Evolutionary conservation across 768 basidiomycete genomes (phyloP), one percentile per base, ranked within the genome.

Genomic region (Agrocybe praecox): DNA sequence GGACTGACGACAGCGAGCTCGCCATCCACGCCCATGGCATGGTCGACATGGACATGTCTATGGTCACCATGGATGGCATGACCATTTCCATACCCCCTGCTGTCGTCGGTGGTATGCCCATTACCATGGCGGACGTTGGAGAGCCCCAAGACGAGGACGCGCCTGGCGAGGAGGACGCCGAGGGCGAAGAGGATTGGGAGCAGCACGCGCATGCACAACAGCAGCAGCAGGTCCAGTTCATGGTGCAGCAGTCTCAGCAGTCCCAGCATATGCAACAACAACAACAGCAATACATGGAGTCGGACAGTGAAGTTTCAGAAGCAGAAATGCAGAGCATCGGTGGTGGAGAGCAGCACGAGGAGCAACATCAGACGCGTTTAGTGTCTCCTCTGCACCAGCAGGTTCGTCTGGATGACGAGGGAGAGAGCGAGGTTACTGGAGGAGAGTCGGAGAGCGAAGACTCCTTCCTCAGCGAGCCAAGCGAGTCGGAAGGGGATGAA

Each of bases 101-200:
- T 22, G 59, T 58, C 29, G 53, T 52, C 23, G 61, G 61, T 6
- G 64, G 58, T 1, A 52, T 50, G 50, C 61, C 61, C 1, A 56
- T 60, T 21, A 58, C 53, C 42, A 56, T 57, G 44, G 32, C 45
- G 19, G 44, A 44, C 23, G 55, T 23, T n/a, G 57, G 53, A 33
- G 53, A 52, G 19, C 18, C 49, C 34, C 53, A 55, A 19, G 66
- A 65, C 40, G 62, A 65, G 34, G 63, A 61, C 34, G 59, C 59
- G 15, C 62, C 51, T 5, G 65, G 64, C 14, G 67, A 69, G 40
- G 60, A 64, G 18, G 70, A 72, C 46, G 65, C 68, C 26, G 69
- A 70, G 58, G 69, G 69, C 18, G 69, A 68, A n/a, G 65, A 67
- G 6, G 65, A 67, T 21, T 66, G 64, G 60, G 53, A 57, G 19